These are phyloP conservation scores for Monosporozyma yasuniensis DNA, from an alignment of 805 yeast species.

Conservation along the genomic window DNA sequence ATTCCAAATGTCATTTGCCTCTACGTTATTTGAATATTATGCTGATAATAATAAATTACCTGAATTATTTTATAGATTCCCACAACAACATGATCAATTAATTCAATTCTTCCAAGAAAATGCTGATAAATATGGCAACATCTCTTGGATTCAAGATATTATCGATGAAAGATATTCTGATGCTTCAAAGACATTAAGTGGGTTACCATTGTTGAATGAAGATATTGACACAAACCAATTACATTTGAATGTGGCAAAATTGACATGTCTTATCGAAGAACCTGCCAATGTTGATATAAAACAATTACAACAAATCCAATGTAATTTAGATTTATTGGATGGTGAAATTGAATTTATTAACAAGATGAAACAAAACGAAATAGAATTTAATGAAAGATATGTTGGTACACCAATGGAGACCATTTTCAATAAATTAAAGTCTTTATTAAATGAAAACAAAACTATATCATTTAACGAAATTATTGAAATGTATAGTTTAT, in stretches of 20 bases:
- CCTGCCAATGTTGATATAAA: conserved; percentile 6
- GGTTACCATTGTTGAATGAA: conserved; percentile 37
- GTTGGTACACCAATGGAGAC: conserved; percentile 14
- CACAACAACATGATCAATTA: conserved; percentile 41
- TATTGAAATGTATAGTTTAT: conserved; percentile 42
- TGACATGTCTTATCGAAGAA: conserved; percentile 44
- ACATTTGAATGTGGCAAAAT: conserved; percentile 63
- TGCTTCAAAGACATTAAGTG: conserved; percentile 43
- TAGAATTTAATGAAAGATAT: conserved; percentile 19
- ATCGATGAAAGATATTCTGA: conserved; percentile 39
- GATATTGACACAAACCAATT: conserved; percentile 37
- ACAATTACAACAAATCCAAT: conserved; percentile 38
- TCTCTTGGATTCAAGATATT: conserved; percentile 68
- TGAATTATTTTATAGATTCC: conserved; percentile 48
- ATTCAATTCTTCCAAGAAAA: conserved; percentile 43
- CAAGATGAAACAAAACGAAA: conserved; percentile 21
- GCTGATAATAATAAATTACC: conserved; percentile 44
- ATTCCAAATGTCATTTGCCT: conserved; percentile 64
- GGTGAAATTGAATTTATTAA: conserved; percentile 37
- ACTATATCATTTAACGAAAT: conserved; percentile 39
- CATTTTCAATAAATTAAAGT: conserved; percentile 19
- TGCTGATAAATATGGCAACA: conserved; percentile 37
- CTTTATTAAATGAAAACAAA: conserved; percentile 24
- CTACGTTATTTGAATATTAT: conserved; percentile 50
- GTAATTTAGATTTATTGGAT: conserved; percentile 39